Evolutionary conservation across 2,329 filamentous ascomycete species (phyloP).

Genomic region (Ophiostoma ips): DNA sequence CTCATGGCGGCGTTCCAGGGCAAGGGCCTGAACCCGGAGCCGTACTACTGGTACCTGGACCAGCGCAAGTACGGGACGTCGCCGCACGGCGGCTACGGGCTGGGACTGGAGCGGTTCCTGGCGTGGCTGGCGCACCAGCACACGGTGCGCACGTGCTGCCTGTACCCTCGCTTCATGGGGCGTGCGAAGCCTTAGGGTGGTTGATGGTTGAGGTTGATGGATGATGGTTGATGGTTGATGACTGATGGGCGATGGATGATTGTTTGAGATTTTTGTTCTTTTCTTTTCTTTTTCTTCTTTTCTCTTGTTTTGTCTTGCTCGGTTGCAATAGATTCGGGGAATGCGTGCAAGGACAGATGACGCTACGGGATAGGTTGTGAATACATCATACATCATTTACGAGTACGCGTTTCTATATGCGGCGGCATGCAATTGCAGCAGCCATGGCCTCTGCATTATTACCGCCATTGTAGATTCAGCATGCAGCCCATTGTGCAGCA

Average conservation of each 20-base stretch:
- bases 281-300: neutral
- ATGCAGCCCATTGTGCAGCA: too few species aligned
- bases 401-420: too few species aligned
- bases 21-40: constrained; percentile 68
- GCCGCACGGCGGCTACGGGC: constrained; percentile 20
- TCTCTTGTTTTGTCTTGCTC: neutral
- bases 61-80: constrained; percentile 81
- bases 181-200: constrained; percentile 54
- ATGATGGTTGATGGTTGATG: too few species aligned
- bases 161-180: constrained; percentile 72
- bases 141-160: constrained; percentile 51
- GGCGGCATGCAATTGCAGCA: too few species aligned
- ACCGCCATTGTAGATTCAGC: too few species aligned
- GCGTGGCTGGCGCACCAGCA: constrained; percentile 52
- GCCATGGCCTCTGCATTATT: too few species aligned
- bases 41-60: constrained; percentile 98
- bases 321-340: neutral
- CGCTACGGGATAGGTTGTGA: too few species aligned
- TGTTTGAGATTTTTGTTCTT: neutral
- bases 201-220: too few species aligned
- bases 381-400: too few species aligned
- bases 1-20: constrained; percentile 76
- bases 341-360: too few species aligned
- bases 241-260: neutral
- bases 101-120: constrained; percentile 73